phyloP scores from a whole-genome alignment of 306 rosid genomes.

The Vigna reflexopilosa region DNA sequence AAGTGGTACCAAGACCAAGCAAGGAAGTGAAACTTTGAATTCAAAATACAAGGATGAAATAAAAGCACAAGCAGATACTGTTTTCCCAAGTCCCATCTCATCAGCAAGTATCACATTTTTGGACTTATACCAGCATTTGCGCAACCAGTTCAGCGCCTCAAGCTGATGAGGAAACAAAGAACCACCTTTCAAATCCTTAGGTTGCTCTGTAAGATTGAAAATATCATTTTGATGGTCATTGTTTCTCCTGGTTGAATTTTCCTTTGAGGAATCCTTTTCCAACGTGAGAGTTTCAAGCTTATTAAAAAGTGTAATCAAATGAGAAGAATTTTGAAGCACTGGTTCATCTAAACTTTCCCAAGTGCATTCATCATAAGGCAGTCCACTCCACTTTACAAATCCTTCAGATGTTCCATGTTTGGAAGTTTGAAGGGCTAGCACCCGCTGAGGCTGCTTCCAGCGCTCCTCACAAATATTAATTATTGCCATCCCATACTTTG shows the following conservation, averaged over 20 bases:
- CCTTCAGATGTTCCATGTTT: constrained; percentile 71
- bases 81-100: constrained; percentile 99
- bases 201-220: constrained; percentile 83
- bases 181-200: constrained; percentile 92
- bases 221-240: constrained; percentile 68
- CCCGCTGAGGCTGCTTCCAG: constrained; percentile 95
- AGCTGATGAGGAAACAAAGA: constrained; percentile 98
- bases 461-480: constrained; percentile 90
- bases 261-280: constrained; percentile 71
- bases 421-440: constrained; percentile 72
- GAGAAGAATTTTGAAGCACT: constrained; percentile 64
- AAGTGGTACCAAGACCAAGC: constrained; percentile 97
- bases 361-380: constrained; percentile 93
- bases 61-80: constrained; percentile 95
- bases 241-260: constrained; percentile 58
- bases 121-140: constrained; percentile 93
- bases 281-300: constrained; percentile 69
- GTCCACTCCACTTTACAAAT: constrained; percentile 89
- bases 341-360: constrained; percentile 96
- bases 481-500: constrained; percentile 81
- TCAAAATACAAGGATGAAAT: constrained; percentile 82
- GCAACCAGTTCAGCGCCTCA: constrained; percentile 99
- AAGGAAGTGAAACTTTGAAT: constrained; percentile 92
- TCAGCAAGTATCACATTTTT: constrained; percentile 99
- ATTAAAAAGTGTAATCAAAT: constrained; percentile 66